Conservation (phyloP, 495 filamentous ascomycete genomes). For the Bacidia gigantensis region DNA sequence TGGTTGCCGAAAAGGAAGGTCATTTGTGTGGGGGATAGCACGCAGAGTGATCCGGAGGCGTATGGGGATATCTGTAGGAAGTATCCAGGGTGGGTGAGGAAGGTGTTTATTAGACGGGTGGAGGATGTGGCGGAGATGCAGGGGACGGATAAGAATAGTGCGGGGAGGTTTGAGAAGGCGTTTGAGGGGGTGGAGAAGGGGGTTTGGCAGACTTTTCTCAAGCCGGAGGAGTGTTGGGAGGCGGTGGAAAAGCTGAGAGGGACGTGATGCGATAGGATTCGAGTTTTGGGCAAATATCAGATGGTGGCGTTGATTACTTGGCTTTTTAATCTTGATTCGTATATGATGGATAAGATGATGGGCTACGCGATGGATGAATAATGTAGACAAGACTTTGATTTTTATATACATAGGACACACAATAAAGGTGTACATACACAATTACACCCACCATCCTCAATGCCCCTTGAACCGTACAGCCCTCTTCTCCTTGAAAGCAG, state of each 20-base stretch:
- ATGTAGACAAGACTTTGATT: no score
- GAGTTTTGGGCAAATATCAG: no score
- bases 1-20: constrained; percentile 70
- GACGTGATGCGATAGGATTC: background rate
- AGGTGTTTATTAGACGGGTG: constrained; percentile 75
- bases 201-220: constrained; percentile 68
- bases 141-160: constrained; percentile 54
- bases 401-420: no score
- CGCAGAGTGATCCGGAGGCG: constrained; percentile 81
- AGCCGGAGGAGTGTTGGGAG: constrained; percentile 48
- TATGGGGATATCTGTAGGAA: constrained; percentile 56
- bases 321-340: no score
- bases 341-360: no score
- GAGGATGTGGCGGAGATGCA: constrained; percentile 58
- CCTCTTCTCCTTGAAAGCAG: constrained; percentile 20
- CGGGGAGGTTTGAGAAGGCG: constrained; percentile 64
- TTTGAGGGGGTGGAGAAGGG: constrained; percentile 59
- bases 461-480: constrained; percentile 13
- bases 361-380: no score
- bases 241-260: constrained; percentile 32
- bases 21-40: constrained; percentile 78
- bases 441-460: constrained; percentile 13
- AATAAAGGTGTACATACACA: no score
- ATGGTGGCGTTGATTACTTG: no score
- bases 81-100: constrained; percentile 57